phyloP scores from a whole-genome alignment of 176 grass and related monocot genomes.

The Stipa capillata region DNA sequence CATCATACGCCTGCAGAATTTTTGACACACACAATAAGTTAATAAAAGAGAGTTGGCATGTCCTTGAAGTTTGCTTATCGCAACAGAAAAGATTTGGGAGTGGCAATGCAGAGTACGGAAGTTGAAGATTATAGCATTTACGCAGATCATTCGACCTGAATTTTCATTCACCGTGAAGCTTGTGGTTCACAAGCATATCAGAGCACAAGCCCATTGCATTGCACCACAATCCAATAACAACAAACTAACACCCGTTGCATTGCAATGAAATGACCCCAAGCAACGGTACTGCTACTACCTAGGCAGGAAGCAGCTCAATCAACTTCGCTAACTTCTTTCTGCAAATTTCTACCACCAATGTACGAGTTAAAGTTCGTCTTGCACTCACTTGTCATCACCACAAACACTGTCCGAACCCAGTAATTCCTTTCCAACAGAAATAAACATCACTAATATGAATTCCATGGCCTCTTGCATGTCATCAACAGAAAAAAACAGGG shows the following conservation, averaged over 20 bases:
- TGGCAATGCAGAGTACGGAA: not conserved
- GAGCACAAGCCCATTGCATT: not conserved
- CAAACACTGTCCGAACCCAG: not conserved
- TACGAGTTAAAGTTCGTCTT: not conserved
- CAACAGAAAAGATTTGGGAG: not conserved
- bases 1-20: conserved; percentile 39
- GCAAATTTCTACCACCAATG: not conserved
- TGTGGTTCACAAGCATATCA: not conserved
- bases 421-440: not conserved
- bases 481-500: too few relatives aligned
- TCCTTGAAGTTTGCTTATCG: not conserved
- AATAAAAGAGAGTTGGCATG: not conserved
- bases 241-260: not conserved
- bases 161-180: not conserved
- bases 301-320: not conserved
- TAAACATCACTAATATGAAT: not conserved
- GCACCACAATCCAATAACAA: not conserved
- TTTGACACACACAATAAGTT: not conserved
- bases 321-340: not conserved
- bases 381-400: not conserved
- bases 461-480: too few relatives aligned
- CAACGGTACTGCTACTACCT: not conserved
- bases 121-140: not conserved
- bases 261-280: not conserved
- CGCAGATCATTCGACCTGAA: not conserved